These are phyloP conservation scores for Strigomonas culicis DNA, from an alignment of 208 protist genomes.

Conservation along the genomic window DNA sequence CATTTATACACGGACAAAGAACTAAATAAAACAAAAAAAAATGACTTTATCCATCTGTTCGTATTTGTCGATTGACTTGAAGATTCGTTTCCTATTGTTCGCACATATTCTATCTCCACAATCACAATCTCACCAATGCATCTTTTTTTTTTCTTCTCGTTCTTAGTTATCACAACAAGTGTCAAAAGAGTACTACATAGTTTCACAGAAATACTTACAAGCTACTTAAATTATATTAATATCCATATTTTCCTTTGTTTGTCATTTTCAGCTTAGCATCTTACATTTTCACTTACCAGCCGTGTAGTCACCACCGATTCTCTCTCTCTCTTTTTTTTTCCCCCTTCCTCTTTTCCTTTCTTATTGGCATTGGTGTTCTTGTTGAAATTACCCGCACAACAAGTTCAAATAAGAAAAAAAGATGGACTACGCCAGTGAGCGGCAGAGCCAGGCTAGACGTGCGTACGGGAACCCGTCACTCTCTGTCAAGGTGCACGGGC, in stretches of 20 bases:
- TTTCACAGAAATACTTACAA: no score
- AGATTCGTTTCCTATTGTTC: background rate
- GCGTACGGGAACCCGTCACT: conserved; percentile 65
- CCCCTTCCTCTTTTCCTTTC: conserved; percentile 16
- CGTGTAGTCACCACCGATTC: no score
- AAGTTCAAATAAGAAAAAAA: conserved; percentile 12
- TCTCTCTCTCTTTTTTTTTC: conserved; percentile 11
- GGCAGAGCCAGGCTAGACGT: conserved; percentile 37
- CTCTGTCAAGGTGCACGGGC: conserved; percentile 64
- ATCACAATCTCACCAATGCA: no score
- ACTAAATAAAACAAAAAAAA: no score
- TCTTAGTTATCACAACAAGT: no score
- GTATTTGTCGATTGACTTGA: background rate
- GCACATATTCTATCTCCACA: background rate
- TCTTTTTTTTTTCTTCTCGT: conserved; percentile 5
- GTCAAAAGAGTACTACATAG: no score
- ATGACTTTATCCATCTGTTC: background rate
- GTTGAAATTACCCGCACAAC: background rate
- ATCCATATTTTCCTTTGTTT: no score
- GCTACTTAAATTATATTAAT: no score
- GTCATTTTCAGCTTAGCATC: no score
- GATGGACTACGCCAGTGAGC: conserved; percentile 30
- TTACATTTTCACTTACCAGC: no score
- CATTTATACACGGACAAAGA: no score
- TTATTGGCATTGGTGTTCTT: background rate